Conservation (phyloP, 345 rosid genomes). For the Aquilaria malaccensis region DNA sequence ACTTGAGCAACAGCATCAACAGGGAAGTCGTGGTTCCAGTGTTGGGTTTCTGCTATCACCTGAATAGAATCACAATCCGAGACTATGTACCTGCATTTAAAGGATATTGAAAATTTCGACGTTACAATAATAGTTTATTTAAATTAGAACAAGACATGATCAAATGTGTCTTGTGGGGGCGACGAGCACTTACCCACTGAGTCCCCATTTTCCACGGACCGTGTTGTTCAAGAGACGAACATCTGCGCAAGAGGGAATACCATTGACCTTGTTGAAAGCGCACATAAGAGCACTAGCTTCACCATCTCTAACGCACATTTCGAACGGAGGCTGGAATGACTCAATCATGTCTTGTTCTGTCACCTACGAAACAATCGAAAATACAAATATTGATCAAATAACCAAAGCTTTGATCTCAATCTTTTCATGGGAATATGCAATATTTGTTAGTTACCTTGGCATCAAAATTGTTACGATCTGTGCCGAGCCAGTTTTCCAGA, state of each 20-base stretch:
- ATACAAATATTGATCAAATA: too few relatives aligned
- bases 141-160: too few relatives aligned
- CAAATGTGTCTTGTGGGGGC: too few relatives aligned
- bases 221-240: slow-evolving; percentile 29
- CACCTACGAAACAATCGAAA: too few relatives aligned
- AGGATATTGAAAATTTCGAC: too few relatives aligned
- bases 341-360: slow-evolving; percentile 43
- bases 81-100: slow-evolving; percentile 26
- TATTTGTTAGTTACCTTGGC: slow-evolving; percentile 23
- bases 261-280: slow-evolving; percentile 47
- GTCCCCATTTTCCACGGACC: slow-evolving; percentile 40
- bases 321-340: slow-evolving; percentile 42
- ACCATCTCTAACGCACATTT: slow-evolving; percentile 40
- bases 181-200: slow-evolving; percentile 32
- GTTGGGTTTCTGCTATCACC: slow-evolving; percentile 28
- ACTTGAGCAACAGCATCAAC: slow-evolving; percentile 35
- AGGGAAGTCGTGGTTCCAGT: slow-evolving; percentile 19
- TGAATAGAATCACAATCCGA: slow-evolving; percentile 39
- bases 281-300: slow-evolving; percentile 41
- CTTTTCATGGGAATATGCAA: too few relatives aligned
- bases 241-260: slow-evolving; percentile 49
- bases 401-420: too few relatives aligned
- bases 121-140: too few relatives aligned
- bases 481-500: slow-evolving; percentile 46
- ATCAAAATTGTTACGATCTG: slow-evolving; percentile 31